These are phyloP conservation scores for Kazachstania taianensis DNA, from an alignment of 805 yeast species.

Conservation along the genomic window DNA sequence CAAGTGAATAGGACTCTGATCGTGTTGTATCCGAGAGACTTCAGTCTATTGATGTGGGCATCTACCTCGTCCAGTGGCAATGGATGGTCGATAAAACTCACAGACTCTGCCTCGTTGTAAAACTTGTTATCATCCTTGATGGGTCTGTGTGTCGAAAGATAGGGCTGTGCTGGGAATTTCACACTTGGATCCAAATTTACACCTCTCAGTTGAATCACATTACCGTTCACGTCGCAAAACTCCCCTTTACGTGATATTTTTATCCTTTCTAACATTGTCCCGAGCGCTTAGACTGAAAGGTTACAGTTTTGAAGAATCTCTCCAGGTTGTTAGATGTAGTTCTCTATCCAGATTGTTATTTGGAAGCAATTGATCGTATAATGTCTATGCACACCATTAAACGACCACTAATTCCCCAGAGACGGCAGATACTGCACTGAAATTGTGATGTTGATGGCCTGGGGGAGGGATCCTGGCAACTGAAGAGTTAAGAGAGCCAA, in stretches of 20 bases:
- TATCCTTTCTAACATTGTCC: background rate
- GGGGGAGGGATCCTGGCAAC: too few species aligned
- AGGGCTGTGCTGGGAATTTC: conserved; percentile 58
- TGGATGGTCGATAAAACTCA: conserved; percentile 78
- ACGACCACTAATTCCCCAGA: too few species aligned
- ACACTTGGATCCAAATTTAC: conserved; percentile 70
- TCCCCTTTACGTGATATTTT: conserved; percentile 40
- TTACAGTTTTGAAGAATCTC: too few species aligned
- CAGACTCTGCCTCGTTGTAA: conserved; percentile 62
- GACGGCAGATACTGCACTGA: too few species aligned
- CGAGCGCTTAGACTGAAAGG: too few species aligned
- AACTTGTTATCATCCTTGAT: conserved; percentile 26
- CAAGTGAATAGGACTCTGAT: conserved; percentile 72
- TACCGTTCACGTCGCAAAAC: conserved; percentile 46
- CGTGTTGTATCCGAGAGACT: conserved; percentile 72
- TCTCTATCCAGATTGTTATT: background rate
- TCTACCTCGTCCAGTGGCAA: conserved; percentile 66
- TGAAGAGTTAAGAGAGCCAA: too few species aligned
- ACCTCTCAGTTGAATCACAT: conserved; percentile 62
- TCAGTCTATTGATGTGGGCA: conserved; percentile 57
- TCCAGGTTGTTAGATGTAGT: too few species aligned
- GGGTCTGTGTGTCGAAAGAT: conserved; percentile 31
- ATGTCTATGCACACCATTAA: background rate
- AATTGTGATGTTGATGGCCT: too few species aligned
- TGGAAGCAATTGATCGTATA: background rate